Evolutionary conservation across 2,329 filamentous ascomycete species (phyloP), one percentile per base, ranked within the genome.

Genomic region (Orbilia javanica): DNA sequence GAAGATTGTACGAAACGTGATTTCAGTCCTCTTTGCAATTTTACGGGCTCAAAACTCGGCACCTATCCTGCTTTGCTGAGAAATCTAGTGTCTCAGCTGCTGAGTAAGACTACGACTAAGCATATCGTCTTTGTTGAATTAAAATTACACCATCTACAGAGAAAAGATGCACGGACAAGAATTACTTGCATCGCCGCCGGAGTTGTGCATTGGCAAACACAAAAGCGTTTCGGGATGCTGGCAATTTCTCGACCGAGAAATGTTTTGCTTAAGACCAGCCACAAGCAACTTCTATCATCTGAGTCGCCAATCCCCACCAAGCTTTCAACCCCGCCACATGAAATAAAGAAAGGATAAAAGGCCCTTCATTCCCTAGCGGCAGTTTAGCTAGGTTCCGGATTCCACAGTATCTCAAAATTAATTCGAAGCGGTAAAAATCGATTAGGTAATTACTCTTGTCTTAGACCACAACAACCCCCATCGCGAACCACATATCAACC

Each of bases 211-310:
- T 11, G n/a, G 5, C 36, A 15, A 13, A 13, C 1, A 13, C 36
- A 39, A 3, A 5, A 39, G 36, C 36, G 36, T 15, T 15, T 39
- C 13, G 36, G 13, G n/a, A 4, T 36, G 29, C 1, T 25, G 60
- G 20, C 10, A 34, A n/a, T 65, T 48, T 65, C 46, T 65, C 60
- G 60, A 48, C 60, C 60, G 60, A 65, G 52, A 57, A 36, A 18
- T 50, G 13, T 22, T 8, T 25, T 50, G 46, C 8, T 2, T 50
- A 5, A 7, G 15, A 22, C 42, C 42, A 8, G 22, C 46, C 44
- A 48, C 44, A 18, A 42, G 13, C 39, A 18, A 18, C 48, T 52
- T n/a, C 25, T 25, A 25, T 10, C 46, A 50, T 50, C n/a, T 20
- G 22, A 27, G 20, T 25, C 46, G 46, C 46, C 20, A 27, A 27